Percentiles rank a stretch among this genome's conserved stretches.
phyloP scores from a whole-genome alignment of 495 filamentous ascomycete genomes.

The Penicillium samsonianum region DNA sequence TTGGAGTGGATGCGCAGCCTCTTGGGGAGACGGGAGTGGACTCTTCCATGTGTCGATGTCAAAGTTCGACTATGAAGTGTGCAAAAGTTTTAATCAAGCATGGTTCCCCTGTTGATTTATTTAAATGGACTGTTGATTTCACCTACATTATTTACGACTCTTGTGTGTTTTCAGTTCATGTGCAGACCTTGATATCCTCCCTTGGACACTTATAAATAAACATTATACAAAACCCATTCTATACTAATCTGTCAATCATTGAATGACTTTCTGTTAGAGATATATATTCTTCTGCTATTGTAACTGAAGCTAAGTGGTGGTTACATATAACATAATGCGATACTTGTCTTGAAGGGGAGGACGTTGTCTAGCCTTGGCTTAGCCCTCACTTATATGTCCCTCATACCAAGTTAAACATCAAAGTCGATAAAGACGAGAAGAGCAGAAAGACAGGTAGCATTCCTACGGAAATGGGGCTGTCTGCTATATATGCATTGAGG shows the following conservation, averaged over 20 bases:
- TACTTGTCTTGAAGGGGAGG: not conserved
- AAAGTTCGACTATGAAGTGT: constrained; percentile 63
- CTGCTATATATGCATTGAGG: not conserved
- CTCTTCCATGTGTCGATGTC: constrained; percentile 79
- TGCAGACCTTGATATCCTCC: not conserved
- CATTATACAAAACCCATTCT: not conserved
- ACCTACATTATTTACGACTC: not conserved
- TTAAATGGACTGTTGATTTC: not conserved
- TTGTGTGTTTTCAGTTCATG: not conserved
- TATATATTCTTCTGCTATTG: not conserved
- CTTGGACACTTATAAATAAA: not conserved
- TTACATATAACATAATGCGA: not conserved
- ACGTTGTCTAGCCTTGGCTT: not conserved
- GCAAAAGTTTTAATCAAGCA: not conserved
- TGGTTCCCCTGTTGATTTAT: not conserved
- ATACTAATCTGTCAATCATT: constrained; percentile 1
- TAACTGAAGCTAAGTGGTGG: not conserved
- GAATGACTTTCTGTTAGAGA: not conserved
- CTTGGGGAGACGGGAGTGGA: constrained; percentile 76
- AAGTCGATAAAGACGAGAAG: not conserved
- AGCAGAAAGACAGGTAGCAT: not conserved
- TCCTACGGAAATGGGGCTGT: not conserved
- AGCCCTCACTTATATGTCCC: not conserved
- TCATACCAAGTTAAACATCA: not conserved
- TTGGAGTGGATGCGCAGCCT: constrained; percentile 80